Conservation (phyloP, 1,284 basidiomycete species). For the Baeospora myosura region DNA sequence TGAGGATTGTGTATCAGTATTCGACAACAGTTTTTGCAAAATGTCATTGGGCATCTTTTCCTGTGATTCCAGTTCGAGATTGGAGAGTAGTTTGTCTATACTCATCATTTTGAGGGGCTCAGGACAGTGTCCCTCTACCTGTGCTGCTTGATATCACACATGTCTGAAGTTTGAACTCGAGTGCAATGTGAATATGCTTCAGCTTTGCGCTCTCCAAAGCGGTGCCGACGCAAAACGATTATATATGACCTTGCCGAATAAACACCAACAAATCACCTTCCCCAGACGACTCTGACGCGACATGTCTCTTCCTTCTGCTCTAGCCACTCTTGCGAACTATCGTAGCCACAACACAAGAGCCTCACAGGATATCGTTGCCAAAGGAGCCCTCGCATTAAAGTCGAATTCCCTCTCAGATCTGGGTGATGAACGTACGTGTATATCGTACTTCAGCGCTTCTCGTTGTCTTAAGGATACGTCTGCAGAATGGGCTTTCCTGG, state of each 20-base stretch:
- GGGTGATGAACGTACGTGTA: constrained; percentile 51
- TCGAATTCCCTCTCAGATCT: constrained; percentile 39
- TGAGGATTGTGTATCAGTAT: no score
- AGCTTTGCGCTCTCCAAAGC: not conserved
- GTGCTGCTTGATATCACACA: not conserved
- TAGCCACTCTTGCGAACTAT: constrained; percentile 65
- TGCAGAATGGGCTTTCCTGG: constrained; percentile 79
- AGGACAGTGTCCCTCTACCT: no score
- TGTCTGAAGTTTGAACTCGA: not conserved
- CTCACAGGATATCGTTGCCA: constrained; percentile 66
- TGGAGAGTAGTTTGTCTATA: no score
- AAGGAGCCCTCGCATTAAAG: constrained; percentile 53
- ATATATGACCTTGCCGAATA: no score
- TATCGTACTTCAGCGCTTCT: not conserved
- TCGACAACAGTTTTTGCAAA: no score
- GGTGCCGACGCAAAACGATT: no score
- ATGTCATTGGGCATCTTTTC: no score
- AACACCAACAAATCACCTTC: no score
- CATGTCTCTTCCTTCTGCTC: constrained; percentile 45
- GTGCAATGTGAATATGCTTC: not conserved
- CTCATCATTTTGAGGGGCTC: not conserved
- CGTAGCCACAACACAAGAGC: constrained; percentile 58
- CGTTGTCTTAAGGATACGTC: not conserved
- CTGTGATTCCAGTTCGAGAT: no score
- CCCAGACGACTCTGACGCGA: not conserved